phyloP scores from a whole-genome alignment of 2,329 filamentous ascomycete genomes.

The Exophiala viscosa region DNA sequence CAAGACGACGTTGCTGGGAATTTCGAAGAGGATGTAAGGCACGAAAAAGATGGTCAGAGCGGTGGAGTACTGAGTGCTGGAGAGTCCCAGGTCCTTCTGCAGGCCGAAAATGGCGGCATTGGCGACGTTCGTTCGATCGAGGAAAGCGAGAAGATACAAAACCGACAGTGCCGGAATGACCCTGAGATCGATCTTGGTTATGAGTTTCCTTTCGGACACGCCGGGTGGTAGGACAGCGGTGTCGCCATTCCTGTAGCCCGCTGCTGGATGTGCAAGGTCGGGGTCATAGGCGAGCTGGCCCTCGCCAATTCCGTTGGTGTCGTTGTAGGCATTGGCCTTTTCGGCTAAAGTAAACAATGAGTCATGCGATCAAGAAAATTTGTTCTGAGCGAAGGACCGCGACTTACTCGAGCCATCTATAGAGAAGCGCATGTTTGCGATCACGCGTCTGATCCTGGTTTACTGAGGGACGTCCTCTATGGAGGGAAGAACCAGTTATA shows the following conservation, averaged over 20 bases:
- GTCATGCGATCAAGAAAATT: neutral
- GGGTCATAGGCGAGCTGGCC: slow-evolving; percentile 26
- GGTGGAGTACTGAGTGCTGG: slow-evolving; percentile 64
- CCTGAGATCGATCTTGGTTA: slow-evolving; percentile 66
- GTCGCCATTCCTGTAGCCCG: slow-evolving; percentile 20
- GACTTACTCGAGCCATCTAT: slow-evolving; percentile 21
- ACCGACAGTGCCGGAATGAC: slow-evolving; percentile 70
- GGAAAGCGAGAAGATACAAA: slow-evolving; percentile 50
- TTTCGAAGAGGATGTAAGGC: slow-evolving; percentile 66
- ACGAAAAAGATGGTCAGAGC: slow-evolving; percentile 78
- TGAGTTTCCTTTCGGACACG: slow-evolving; percentile 55
- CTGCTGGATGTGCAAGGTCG: slow-evolving; percentile 27
- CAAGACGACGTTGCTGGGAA: slow-evolving; percentile 69
- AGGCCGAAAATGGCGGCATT: slow-evolving; percentile 70
- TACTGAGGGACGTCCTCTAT: no score
- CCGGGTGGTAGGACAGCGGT: slow-evolving; percentile 13
- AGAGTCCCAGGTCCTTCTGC: slow-evolving; percentile 58
- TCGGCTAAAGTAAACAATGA: slow-evolving; percentile 11
- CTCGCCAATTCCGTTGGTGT: slow-evolving; percentile 13
- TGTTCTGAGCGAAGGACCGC: no score
- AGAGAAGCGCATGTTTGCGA: slow-evolving; percentile 21
- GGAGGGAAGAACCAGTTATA: neutral
- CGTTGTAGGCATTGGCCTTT: slow-evolving; percentile 21
- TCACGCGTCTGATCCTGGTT: no score
- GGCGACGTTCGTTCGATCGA: slow-evolving; percentile 67